These are phyloP conservation scores for Seiridium cupressi DNA, from an alignment of 2,329 filamentous ascomycete species.

Conservation along the genomic window DNA sequence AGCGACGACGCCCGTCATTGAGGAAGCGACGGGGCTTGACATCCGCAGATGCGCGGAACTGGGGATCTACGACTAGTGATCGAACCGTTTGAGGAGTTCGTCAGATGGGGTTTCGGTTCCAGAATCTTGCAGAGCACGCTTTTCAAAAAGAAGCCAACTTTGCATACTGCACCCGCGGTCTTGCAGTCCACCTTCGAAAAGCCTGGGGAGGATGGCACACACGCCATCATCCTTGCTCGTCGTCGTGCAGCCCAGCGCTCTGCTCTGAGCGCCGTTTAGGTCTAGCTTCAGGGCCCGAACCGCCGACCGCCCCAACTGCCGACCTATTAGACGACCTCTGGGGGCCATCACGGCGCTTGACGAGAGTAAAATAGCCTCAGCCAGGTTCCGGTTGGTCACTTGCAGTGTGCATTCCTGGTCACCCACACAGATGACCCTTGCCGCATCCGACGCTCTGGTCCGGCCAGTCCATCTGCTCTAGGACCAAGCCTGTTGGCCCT, in stretches of 20 bases:
- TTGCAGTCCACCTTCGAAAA: background rate
- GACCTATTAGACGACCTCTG: background rate
- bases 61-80: too few species aligned
- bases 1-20: too few species aligned
- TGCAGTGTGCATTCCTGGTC: background rate
- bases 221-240: background rate
- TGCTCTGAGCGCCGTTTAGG: background rate
- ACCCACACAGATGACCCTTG: background rate
- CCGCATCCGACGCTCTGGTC: background rate
- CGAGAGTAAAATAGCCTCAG: background rate
- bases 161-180: too few species aligned
- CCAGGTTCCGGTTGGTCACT: constrained; percentile 2
- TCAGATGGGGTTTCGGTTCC: too few species aligned
- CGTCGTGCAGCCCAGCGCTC: background rate
- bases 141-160: too few species aligned
- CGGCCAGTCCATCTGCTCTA: background rate
- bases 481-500: background rate
- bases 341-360: constrained; percentile 10
- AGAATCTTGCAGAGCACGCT: too few species aligned
- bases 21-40: too few species aligned
- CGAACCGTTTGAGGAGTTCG: too few species aligned
- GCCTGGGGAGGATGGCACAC: background rate
- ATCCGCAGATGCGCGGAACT: too few species aligned
- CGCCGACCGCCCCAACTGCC: constrained; percentile 6
- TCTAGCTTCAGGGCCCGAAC: background rate